Percentiles rank a stretch among this genome's conserved stretches.
These are phyloP conservation scores for Cutaneotrichosporon sp. DNA, from an alignment of 1,284 basidiomycete genomes.

Conservation along the genomic window DNA sequence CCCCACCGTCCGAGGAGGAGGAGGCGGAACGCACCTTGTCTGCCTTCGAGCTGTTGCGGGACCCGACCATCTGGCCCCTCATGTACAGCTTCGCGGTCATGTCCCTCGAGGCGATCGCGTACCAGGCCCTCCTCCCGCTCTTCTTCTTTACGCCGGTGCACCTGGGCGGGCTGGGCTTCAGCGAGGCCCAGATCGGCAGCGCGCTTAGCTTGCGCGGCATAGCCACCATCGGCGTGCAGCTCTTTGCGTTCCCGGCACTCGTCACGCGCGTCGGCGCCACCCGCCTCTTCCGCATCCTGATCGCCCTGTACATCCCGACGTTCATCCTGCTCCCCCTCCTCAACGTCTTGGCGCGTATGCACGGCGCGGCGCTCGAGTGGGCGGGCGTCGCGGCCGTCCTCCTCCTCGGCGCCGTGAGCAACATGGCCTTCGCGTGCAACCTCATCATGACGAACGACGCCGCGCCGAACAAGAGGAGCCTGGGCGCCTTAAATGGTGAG, in stretches of 20 bases:
- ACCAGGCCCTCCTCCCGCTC: constrained; percentile 39
- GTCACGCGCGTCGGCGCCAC: constrained; percentile 37
- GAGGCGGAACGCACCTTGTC: not conserved
- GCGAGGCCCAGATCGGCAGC: constrained; percentile 38
- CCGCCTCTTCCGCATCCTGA: constrained; percentile 37
- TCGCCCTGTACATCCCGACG: constrained; percentile 38
- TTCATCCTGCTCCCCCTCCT: constrained; percentile 40
- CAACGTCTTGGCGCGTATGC: constrained; percentile 37
- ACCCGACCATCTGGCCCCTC: constrained; percentile 30
- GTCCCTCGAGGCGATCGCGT: constrained; percentile 37
- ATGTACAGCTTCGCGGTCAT: constrained; percentile 40
- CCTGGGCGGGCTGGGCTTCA: constrained; percentile 43
- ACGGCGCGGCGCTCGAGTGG: constrained; percentile 34
- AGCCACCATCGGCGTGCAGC: constrained; percentile 40
- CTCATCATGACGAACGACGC: constrained; percentile 44
- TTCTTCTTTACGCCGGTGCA: constrained; percentile 48
- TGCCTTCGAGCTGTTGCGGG: constrained; percentile 31
- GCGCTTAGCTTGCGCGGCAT: constrained; percentile 41
- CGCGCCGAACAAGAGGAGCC: constrained; percentile 31
- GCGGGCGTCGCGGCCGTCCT: constrained; percentile 23
- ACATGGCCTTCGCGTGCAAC: constrained; percentile 48
- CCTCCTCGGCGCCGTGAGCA: constrained; percentile 27
- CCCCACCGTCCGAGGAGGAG: not conserved
- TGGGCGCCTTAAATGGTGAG: constrained; percentile 42
- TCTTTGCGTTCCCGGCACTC: constrained; percentile 45